Percentiles rank a stretch among this genome's conserved stretches.
Evolutionary conservation across 2,329 filamentous ascomycete genomes (phyloP).

Genomic region (Penicillium decumbens): DNA sequence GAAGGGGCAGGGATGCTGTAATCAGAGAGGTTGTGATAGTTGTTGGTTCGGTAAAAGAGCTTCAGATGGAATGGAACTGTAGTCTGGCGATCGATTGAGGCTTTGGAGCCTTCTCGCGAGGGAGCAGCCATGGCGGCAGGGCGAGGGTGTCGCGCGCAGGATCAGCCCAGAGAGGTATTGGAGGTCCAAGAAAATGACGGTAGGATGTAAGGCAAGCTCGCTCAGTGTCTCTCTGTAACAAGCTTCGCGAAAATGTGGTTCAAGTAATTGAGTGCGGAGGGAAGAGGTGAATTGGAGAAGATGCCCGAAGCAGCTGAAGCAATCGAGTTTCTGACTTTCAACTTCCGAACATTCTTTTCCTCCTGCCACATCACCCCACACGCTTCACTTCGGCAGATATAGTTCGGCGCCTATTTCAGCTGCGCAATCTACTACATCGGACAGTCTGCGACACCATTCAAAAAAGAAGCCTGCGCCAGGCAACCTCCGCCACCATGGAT

Average conservation of each 20-base stretch:
- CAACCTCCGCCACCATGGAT: conserved; percentile 62
- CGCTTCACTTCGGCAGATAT: not conserved
- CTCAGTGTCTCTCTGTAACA: not conserved
- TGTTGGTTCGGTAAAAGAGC: conserved; percentile 72
- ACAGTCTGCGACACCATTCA: not conserved
- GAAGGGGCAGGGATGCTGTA: conserved; percentile 33
- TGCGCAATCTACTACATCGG: not conserved
- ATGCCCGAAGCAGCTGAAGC: conserved; percentile 15
- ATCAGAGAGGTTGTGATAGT: conserved; percentile 58
- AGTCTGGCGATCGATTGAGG: conserved; percentile 61
- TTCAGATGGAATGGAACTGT: conserved; percentile 79
- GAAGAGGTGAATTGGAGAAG: conserved; percentile 6
- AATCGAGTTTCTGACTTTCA: conserved; percentile 6
- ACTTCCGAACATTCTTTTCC: conserved; percentile 11
- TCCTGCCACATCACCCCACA: conserved; percentile 1
- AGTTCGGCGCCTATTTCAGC: not conserved
- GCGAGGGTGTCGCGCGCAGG: not conserved
- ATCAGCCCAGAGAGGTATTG: not conserved
- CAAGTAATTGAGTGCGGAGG: not conserved
- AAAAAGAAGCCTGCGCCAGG: not conserved
- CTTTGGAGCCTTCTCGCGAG: conserved; percentile 27
- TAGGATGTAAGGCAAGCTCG: not conserved
- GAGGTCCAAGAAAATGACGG: not conserved
- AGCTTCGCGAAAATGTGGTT: not conserved
- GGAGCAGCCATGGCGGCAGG: conserved; percentile 18